phyloP scores from a whole-genome alignment of 169 alveolate species.

The Eimeria falciformis region DNA sequence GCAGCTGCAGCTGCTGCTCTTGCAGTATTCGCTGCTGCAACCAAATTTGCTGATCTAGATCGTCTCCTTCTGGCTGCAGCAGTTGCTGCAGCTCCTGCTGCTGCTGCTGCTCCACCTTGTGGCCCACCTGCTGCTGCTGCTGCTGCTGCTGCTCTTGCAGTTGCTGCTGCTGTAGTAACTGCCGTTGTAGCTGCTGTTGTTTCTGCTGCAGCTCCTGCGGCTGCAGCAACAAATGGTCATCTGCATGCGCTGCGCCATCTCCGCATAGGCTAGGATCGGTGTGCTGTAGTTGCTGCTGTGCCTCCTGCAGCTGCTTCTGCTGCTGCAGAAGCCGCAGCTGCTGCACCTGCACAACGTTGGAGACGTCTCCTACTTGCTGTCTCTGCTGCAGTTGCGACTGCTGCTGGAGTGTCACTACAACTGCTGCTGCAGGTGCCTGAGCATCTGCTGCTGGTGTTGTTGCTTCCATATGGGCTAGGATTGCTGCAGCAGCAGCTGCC shows the following conservation, averaged over 20 bases:
- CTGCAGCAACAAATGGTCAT: conserved; percentile 8
- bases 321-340: conserved; percentile 30
- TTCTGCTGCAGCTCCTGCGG: conserved; percentile 26
- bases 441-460: conserved; percentile 50
- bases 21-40: conserved; percentile 49
- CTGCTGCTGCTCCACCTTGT: too few species aligned
- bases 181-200: conserved; percentile 33
- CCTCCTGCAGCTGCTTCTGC: conserved; percentile 30
- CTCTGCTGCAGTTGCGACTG: conserved; percentile 7
- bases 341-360: background rate
- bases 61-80: conserved; percentile 36
- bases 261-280: background rate
- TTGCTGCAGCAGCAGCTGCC: background rate
- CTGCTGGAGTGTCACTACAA: conserved; percentile 27
- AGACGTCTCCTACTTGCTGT: background rate
- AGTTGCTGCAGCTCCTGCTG: conserved; percentile 23
- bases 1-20: conserved; percentile 62
- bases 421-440: conserved; percentile 38
- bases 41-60: conserved; percentile 22
- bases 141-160: background rate
- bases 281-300: conserved; percentile 1
- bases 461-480: background rate
- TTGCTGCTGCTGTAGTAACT: conserved; percentile 26
- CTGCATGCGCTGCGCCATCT: background rate
- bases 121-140: background rate